Evolutionary conservation across 2,329 filamentous ascomycete genomes (phyloP).

Genomic region (Ciborinia camelliae): DNA sequence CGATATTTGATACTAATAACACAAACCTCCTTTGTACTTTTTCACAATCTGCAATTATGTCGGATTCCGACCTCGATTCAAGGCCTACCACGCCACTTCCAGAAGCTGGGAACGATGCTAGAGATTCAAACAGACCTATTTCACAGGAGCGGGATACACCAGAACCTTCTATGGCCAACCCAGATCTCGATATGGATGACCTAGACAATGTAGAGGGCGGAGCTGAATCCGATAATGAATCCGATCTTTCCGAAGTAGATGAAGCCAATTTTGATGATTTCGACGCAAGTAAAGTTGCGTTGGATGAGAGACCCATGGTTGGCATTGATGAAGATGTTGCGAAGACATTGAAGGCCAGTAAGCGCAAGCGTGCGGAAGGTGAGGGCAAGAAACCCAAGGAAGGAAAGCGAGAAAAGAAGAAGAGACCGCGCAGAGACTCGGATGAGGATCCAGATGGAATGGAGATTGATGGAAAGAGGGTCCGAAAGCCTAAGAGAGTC

Average conservation of each 20-base stretch:
- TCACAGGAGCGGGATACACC: constrained; percentile 30
- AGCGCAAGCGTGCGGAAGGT: constrained; percentile 62
- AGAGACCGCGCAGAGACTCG: constrained; percentile 55
- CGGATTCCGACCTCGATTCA: constrained; percentile 30
- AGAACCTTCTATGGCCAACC: constrained; percentile 27
- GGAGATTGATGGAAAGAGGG: constrained; percentile 52
- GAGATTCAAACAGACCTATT: constrained; percentile 23
- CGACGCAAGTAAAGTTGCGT: constrained; percentile 60
- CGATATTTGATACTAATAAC: not conserved
- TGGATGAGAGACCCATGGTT: constrained; percentile 57
- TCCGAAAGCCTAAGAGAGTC: constrained; percentile 39
- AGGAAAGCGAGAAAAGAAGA: constrained; percentile 64
- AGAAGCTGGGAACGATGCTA: constrained; percentile 26
- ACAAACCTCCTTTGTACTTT: constrained; percentile 5
- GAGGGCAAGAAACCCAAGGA: constrained; percentile 68
- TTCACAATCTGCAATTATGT: constrained; percentile 28
- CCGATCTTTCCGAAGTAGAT: constrained; percentile 64
- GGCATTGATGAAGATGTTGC: constrained; percentile 65
- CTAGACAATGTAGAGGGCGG: constrained; percentile 25
- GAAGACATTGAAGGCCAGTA: constrained; percentile 60
- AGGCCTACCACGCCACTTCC: constrained; percentile 27
- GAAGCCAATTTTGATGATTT: constrained; percentile 69
- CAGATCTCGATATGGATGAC: constrained; percentile 36
- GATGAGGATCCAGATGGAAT: constrained; percentile 47
- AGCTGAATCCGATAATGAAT: constrained; percentile 41